phyloP scores from a whole-genome alignment of 2,329 filamentous ascomycete species.

The Pestalotiopsis sp. region DNA sequence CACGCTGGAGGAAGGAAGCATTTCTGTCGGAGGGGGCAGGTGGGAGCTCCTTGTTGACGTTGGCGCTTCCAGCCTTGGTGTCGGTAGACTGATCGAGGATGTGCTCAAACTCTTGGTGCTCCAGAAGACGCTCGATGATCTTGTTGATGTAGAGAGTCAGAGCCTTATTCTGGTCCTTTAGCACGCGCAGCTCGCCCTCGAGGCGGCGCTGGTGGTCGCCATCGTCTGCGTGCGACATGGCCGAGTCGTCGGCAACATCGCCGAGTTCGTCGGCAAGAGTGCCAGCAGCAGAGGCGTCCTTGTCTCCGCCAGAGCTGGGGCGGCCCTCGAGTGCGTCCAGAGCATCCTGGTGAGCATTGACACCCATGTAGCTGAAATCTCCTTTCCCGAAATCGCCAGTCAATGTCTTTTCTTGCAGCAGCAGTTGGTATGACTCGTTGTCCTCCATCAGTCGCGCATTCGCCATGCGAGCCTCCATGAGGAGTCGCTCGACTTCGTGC shows the following conservation, averaged over 20 bases:
- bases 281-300: constrained; percentile 40
- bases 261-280: constrained; percentile 84
- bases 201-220: constrained; percentile 66
- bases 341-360: constrained; percentile 64
- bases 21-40: constrained; percentile 65
- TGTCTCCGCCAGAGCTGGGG: constrained; percentile 22
- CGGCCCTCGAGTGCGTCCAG: constrained; percentile 66
- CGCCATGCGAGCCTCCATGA: constrained; percentile 92
- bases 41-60: constrained; percentile 83
- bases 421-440: constrained; percentile 95
- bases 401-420: constrained; percentile 92
- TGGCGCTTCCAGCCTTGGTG: constrained; percentile 49
- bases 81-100: constrained; percentile 83
- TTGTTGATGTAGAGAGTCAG: constrained; percentile 98
- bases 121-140: constrained; percentile 92
- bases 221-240: constrained; percentile 62
- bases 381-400: constrained; percentile 89
- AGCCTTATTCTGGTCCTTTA: constrained; percentile 96
- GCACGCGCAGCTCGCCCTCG: constrained; percentile 76
- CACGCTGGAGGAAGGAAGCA: constrained; percentile 60
- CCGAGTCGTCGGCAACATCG: constrained; percentile 65
- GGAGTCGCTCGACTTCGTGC: constrained; percentile 85
- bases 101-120: constrained; percentile 93
- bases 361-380: constrained; percentile 73
- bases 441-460: constrained; percentile 97